Base-by-base conservation (phyloP, 495 filamentous ascomycete genomes). In the Penicillium pulvis region DNA sequence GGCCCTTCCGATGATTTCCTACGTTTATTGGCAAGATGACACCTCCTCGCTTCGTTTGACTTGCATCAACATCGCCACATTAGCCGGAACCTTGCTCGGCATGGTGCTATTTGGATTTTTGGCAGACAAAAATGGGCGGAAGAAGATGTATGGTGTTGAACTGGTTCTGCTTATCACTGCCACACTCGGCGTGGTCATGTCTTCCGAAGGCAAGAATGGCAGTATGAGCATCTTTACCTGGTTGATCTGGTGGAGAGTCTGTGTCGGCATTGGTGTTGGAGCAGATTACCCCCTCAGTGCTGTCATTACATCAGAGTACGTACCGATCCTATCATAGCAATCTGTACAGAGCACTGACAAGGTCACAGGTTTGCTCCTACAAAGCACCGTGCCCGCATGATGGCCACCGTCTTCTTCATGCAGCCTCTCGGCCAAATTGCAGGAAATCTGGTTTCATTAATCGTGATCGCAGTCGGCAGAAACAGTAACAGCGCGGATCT, bases 371-470 rank as follows among this genome's bases (percentile, higher is more conserved):
- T 83, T 63, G 84, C 85, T 4, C 82, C 85, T 0, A 84, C 79
- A 3, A 79, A 80, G 48, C 79, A 78, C 26, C 71, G 87, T 19
- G 85, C 78, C 30, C 78, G 79, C 6, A 89, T 90, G 86, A 75
- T 90, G 68, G 84, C 83, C 8, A 80, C 80, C 4, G 83, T 90
- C 16, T 88, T 89, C 68, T 75, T 86, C 51, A 85, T 84, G 81
- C 87, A 90, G 50, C 81, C 85, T 0, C 60, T 88, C 7, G 87
- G 86, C 2, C 86, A 88, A 56, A 73, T 89, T n/a, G 74, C 82
- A 8, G 86, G 77, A 24, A 80, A 82, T n/a, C 52, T 85, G 23
- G 75, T 83, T 39, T 75, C 78, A 0, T 61, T 81, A 0, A 70
- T 81, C 41, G 75, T 80, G 1, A 72, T 83, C 23, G 71, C 75